These are phyloP conservation scores for Pseudofabraea citricarpa DNA, from an alignment of 2,329 filamentous ascomycete genomes.

Conservation along the genomic window DNA sequence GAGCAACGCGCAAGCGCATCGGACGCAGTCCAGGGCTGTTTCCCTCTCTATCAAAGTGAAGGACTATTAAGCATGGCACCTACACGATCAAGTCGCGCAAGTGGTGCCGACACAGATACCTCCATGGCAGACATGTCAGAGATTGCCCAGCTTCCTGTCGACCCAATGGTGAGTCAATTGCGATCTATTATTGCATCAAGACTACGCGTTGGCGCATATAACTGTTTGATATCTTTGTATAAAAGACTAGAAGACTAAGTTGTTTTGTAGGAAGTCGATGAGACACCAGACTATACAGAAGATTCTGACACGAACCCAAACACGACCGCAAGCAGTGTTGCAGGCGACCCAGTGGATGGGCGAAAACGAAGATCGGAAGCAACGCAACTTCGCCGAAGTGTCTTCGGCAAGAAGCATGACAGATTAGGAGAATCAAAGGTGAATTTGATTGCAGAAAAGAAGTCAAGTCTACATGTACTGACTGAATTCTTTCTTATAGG, in stretches of 20 bases:
- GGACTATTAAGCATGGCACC: conserved; percentile 45
- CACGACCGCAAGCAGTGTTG: conserved; percentile 77
- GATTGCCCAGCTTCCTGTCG: conserved; percentile 23
- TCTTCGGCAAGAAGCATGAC: conserved; percentile 94
- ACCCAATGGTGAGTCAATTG: conserved; percentile 27
- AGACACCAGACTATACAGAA: conserved; percentile 62
- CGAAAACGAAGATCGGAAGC: conserved; percentile 83
- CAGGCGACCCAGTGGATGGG: conserved; percentile 72
- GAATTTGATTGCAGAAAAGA: conserved; percentile 9
- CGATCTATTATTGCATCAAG: background rate
- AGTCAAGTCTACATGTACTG: conserved; percentile 1
- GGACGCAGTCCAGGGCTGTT: conserved; percentile 8
- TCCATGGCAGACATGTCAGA: conserved; percentile 57
- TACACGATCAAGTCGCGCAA: conserved; percentile 45
- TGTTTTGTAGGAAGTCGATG: conserved; percentile 51
- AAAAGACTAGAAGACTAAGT: conserved; percentile 6
- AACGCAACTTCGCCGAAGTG: conserved; percentile 83
- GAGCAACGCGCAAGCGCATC: too few relatives aligned
- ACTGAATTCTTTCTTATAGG: conserved; percentile 43
- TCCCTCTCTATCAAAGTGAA: conserved; percentile 20
- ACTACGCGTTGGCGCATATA: background rate
- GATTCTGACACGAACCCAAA: conserved; percentile 65
- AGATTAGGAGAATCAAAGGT: conserved; percentile 90
- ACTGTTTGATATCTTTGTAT: conserved; percentile 1
- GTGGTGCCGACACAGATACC: conserved; percentile 43